Base-by-base conservation (phyloP, 495 filamentous ascomycete genomes). In the Beverwykella pulmonaria region DNA sequence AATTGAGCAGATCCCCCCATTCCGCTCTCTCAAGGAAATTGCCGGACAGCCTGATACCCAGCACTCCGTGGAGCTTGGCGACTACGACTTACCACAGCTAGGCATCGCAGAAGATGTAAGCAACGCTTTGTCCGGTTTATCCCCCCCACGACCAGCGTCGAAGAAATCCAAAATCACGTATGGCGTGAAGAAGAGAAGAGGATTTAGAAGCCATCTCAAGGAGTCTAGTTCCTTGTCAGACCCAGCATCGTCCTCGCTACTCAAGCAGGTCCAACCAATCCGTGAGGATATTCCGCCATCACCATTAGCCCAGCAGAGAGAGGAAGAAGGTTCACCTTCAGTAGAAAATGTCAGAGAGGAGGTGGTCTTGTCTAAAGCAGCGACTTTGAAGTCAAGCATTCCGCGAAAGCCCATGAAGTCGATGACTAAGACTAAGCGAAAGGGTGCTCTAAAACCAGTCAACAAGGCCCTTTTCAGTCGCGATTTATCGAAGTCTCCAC, bases 1-100 rank as follows among this genome's bases (percentile, higher is more conserved):
- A 22, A 30, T 17, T 7, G 20, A 47, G 17, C 36, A 27, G 26
- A n/a, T 41, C 22, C 25, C n/a, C 23, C 53, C 20, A 12, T 30
- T 58, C 63, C 71, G 27, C 50, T 68, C 57, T 49, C 67, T 79
- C 20, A 63, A 59, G 10, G 75, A 76, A 12, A 77, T 79, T 52
- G 76, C 76, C 19, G 72, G 71, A n/a, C 67, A 73, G 49, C 66
- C 74, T 0, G 63, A 67, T 1, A 71, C 71, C 7, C 71, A 71
- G 15, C 57, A 60, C 9, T 61, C 68, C 7, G 27, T 63, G 1
- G 69, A 75, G 50, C 30, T 76, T 6, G 67, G 61, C 29, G 75
- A 74, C 5, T 30, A 65, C 20, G 67, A 69, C 8, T 59, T 65
- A 1, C 60, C 67, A 32, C 29, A 26, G 14, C 41, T 70, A 7